Conservation (phyloP, 2,329 filamentous ascomycete genomes). For the Pseudopithomyces chartarum region DNA sequence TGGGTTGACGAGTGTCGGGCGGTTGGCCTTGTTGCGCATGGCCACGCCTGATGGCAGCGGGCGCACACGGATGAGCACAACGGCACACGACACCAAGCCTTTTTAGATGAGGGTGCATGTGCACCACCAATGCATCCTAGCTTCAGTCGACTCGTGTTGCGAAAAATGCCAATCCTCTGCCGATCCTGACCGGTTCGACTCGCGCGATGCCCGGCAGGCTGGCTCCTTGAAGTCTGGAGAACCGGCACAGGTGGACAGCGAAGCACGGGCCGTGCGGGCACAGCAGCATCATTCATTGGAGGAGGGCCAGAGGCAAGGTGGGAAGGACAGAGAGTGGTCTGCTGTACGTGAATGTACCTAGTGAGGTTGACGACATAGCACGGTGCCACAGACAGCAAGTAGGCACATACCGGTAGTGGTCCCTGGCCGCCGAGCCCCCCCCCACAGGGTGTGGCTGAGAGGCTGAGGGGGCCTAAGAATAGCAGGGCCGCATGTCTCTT, state of each 20-base stretch:
- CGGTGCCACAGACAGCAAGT: too few relatives aligned
- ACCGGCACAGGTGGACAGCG: not conserved
- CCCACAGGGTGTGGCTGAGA: not conserved
- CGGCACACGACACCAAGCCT: too few relatives aligned
- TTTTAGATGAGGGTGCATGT: too few relatives aligned
- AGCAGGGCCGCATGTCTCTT: not conserved
- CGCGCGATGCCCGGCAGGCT: not conserved
- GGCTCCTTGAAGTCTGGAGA: not conserved
- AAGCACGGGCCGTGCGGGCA: not conserved
- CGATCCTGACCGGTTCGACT: not conserved
- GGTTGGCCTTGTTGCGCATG: too few relatives aligned
- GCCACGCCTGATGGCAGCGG: too few relatives aligned
- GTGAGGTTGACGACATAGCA: not conserved
- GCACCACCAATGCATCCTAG: not conserved
- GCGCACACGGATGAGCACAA: too few relatives aligned
- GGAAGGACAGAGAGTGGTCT: too few relatives aligned
- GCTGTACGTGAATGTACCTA: too few relatives aligned
- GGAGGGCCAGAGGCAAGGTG: not conserved
- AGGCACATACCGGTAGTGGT: too few relatives aligned
- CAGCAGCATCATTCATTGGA: too few relatives aligned
- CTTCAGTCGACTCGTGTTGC: not conserved
- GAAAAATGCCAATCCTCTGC: not conserved
- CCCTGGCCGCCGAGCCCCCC: not conserved
- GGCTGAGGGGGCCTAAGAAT: not conserved
- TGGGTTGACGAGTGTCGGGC: too few relatives aligned